Conservation (phyloP, 2,329 filamentous ascomycete species). For the Bipolaris sorokiniana region DNA sequence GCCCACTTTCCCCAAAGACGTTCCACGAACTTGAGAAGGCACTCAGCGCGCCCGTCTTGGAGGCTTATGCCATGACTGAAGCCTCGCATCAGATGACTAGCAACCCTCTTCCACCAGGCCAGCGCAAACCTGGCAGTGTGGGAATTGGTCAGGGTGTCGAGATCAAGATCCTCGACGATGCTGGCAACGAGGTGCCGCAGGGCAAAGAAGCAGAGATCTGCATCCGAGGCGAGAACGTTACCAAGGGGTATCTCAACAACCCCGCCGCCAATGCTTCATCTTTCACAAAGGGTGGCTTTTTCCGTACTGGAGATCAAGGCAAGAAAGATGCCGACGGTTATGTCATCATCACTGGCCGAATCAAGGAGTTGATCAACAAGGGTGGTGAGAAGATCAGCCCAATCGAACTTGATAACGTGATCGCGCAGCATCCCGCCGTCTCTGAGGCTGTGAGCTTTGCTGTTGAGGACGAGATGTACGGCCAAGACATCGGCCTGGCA, state of each 20-base stretch:
- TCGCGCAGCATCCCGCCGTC: slow-evolving; percentile 74
- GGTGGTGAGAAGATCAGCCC: slow-evolving; percentile 89
- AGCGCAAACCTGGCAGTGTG: slow-evolving; percentile 81
- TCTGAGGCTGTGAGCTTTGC: slow-evolving; percentile 84
- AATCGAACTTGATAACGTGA: slow-evolving; percentile 83
- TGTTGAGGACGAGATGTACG: slow-evolving; percentile 80
- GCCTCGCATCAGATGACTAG: slow-evolving; percentile 86
- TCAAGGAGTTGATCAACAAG: slow-evolving; percentile 93
- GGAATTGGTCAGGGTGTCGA: slow-evolving; percentile 85
- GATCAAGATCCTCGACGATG: slow-evolving; percentile 74
- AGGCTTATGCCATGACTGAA: slow-evolving; percentile 93
- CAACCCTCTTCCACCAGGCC: slow-evolving; percentile 65
- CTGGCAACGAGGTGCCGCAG: slow-evolving; percentile 70
- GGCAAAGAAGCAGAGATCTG: slow-evolving; percentile 81
- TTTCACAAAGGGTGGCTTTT: slow-evolving; percentile 78
- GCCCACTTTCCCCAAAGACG: slow-evolving; percentile 78
- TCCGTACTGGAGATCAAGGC: slow-evolving; percentile 87
- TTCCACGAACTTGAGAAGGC: slow-evolving; percentile 79
- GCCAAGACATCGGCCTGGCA: slow-evolving; percentile 80
- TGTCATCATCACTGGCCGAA: slow-evolving; percentile 84
- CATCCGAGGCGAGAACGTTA: slow-evolving; percentile 82
- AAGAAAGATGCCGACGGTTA: slow-evolving; percentile 81
- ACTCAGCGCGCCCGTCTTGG: slow-evolving; percentile 80
- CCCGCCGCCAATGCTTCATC: slow-evolving; percentile 73
- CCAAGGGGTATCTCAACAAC: slow-evolving; percentile 85